Conservation (phyloP, 495 filamentous ascomycete genomes). For the Penicillium bialowiezense region DNA sequence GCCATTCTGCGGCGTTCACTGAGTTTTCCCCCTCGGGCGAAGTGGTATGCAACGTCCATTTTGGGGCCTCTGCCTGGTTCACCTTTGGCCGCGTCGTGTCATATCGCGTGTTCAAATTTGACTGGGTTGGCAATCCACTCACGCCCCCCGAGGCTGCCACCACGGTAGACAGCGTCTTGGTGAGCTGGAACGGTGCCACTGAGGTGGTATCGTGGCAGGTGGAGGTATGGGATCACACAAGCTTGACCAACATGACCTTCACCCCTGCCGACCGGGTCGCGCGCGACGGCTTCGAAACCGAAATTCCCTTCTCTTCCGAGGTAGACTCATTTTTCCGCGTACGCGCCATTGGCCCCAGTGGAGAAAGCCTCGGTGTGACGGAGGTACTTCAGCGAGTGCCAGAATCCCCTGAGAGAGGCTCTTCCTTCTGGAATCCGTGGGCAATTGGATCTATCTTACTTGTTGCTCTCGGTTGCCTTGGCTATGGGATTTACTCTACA, state of each 20-base stretch:
- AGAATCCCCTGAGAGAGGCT: background rate
- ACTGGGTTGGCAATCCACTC: constrained; percentile 35
- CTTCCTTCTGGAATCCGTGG: background rate
- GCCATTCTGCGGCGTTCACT: constrained; percentile 51
- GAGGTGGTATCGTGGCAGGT: constrained; percentile 39
- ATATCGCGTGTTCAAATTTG: constrained; percentile 34
- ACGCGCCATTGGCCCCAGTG: constrained; percentile 12
- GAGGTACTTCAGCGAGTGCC: constrained; percentile 6
- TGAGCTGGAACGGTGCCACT: constrained; percentile 48
- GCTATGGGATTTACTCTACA: constrained; percentile 12
- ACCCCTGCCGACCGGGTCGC: constrained; percentile 5
- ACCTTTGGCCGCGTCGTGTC: constrained; percentile 37
- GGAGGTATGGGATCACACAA: constrained; percentile 27
- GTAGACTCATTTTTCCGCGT: constrained; percentile 17
- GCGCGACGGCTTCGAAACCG: constrained; percentile 22
- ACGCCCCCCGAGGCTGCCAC: constrained; percentile 27
- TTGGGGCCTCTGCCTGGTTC: constrained; percentile 37
- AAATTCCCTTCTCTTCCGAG: constrained; percentile 7
- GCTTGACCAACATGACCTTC: constrained; percentile 18
- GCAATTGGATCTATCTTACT: constrained; percentile 6
- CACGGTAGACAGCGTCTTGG: constrained; percentile 27
- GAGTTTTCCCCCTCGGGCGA: constrained; percentile 53
- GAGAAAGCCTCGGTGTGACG: constrained; percentile 15
- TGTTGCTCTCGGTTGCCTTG: constrained; percentile 12
- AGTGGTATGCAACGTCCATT: constrained; percentile 43